A percentile compares a stretch with the other conserved stretches of the same genome.
These are phyloP conservation scores for Cairneyella variabilis DNA, from an alignment of 495 filamentous ascomycete genomes.

Conservation along the genomic window DNA sequence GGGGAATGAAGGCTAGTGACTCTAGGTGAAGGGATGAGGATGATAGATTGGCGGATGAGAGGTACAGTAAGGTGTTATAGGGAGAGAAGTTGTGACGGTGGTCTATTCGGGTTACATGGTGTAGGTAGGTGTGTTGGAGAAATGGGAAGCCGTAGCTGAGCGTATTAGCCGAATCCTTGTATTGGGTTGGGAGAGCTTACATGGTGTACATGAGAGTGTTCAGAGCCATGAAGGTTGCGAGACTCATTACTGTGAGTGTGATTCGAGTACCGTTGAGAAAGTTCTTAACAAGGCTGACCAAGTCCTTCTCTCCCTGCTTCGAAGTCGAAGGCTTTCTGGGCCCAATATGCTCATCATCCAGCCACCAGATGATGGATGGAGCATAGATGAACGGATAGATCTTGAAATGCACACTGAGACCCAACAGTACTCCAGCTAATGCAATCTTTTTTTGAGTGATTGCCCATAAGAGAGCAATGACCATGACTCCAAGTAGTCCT, in stretches of 20 bases:
- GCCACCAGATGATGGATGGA: conserved; percentile 80
- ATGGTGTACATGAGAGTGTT: conserved; percentile 74
- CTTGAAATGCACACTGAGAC: conserved; percentile 90
- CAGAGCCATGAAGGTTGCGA: conserved; percentile 64
- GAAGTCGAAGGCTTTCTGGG: neutral
- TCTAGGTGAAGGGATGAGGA: conserved; percentile 49
- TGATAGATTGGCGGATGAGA: conserved; percentile 58
- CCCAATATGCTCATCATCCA: conserved; percentile 52
- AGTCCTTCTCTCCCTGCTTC: conserved; percentile 9
- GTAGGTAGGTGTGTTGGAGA: conserved; percentile 82
- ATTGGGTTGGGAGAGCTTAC: conserved; percentile 39
- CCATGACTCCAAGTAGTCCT: conserved; percentile 79
- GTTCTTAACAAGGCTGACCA: conserved; percentile 25
- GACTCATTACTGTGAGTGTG: conserved; percentile 57
- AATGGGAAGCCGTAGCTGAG: conserved; percentile 68
- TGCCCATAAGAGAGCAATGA: conserved; percentile 78
- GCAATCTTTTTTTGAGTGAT: conserved; percentile 52
- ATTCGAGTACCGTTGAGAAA: conserved; percentile 64
- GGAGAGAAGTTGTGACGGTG: conserved; percentile 98
- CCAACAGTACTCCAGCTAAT: conserved; percentile 73
- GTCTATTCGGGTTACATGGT: conserved; percentile 90
- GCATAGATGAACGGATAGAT: conserved; percentile 98
- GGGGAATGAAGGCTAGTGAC: conserved; percentile 82
- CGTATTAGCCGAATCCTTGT: conserved; percentile 6
- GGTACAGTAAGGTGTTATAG: conserved; percentile 88